Evolutionary conservation across 1,284 basidiomycete genomes (phyloP).

Genomic region (Tilletiopsis washingtonensis): DNA sequence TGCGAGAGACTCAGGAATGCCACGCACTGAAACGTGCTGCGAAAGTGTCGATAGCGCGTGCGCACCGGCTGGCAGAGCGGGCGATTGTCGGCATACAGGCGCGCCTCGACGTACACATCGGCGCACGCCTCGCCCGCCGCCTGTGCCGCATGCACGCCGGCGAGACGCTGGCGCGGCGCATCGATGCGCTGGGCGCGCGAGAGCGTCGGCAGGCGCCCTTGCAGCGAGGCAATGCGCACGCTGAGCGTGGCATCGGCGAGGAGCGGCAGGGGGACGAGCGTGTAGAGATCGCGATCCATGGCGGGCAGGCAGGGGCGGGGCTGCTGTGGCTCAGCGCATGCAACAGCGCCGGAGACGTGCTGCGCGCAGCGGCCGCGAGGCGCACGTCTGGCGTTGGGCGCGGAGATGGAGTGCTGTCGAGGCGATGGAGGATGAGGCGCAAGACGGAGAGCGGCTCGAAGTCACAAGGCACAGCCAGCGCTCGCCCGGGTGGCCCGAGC

Average conservation of each 20-base stretch:
- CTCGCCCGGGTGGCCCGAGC: no score
- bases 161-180: slow-evolving; percentile 16
- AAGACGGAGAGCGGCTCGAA: no score
- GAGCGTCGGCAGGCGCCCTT: slow-evolving; percentile 23
- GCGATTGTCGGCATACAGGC: slow-evolving; percentile 85
- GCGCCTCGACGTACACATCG: slow-evolving; percentile 84
- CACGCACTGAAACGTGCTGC: slow-evolving; percentile 45
- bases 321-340: no score
- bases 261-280: slow-evolving; percentile 2
- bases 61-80: slow-evolving; percentile 80
- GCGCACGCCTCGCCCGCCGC: slow-evolving; percentile 55
- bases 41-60: slow-evolving; percentile 60
- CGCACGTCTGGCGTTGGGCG: no score
- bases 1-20: neutral
- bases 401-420: no score
- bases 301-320: neutral
- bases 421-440: no score
- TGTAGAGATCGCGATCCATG: neutral
- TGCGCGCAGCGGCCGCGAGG: no score
- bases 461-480: no score
- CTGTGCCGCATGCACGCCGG: slow-evolving; percentile 28
- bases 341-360: no score
- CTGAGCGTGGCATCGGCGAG: neutral
- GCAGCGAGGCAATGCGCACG: slow-evolving; percentile 17
- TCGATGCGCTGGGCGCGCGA: slow-evolving; percentile 20